Base-by-base conservation (phyloP, 2,329 filamentous ascomycete genomes). In the Didymella glomerata region DNA sequence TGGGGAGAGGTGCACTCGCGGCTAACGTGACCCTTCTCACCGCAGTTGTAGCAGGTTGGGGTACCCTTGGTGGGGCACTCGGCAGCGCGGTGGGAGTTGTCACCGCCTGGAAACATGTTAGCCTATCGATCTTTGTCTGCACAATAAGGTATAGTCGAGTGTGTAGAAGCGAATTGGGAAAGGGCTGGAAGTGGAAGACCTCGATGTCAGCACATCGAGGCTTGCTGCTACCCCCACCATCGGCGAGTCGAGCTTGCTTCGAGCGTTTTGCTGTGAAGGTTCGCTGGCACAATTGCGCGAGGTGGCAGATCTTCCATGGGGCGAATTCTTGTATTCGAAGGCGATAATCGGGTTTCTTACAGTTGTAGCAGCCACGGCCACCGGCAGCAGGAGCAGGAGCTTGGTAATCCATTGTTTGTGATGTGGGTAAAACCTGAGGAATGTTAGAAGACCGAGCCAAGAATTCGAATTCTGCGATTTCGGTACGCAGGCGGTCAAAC, bases 1-100 rank as follows among this genome's bases (percentile, higher is more conserved):
- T 91, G 87, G 60, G 92, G 90, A 78, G 92, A 88, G 64, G 90
- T 88, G 85, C 94, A 98, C 77, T 98, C 94, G 79, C 93, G 92
- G 86, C 90, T 78, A 61, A 82, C 67, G 67, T 82, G 80, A 58
- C 80, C 81, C 71, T 81, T 78, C 66, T 79, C 77, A 64, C 80
- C 80, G 73, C 81, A 82, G 72, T 78, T 78, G 69, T 78, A 82
- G 79, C 80, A 82, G 54, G 76, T 79, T n/a, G 76, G 77, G 68
- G 74, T 79, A 44, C 80, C 81, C 76, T 83, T 82, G 71, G 76
- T 79, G 42, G 81, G 81, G 75, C 81, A 83, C 64, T 83, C 81
- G 57, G 80, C 79, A 68, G 81, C 80, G 67, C 81, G 79, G 72
- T 83, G 81, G 57, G 78, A 77, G 56, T 77, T 71, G 67, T 83